Evolutionary conservation across 345 rosid genomes (phyloP), one percentile per base, ranked within the genome.

Genomic region (Combretum micranthum): DNA sequence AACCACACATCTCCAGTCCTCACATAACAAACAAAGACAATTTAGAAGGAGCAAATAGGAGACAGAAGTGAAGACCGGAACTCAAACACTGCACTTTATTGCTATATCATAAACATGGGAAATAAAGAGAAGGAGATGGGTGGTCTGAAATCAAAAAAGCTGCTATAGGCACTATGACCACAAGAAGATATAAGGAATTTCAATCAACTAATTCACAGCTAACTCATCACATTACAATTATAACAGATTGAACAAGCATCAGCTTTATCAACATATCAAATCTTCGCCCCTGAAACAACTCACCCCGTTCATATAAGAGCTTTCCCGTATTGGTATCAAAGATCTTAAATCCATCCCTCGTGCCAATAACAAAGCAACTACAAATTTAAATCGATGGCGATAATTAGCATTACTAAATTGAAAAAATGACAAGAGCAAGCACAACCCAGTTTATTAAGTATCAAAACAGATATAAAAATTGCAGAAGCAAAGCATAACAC

Each of bases 301-400:
- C 53, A 71, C 90, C 85, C 75, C 86, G 77, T 72, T 88, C 92
- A 69, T 91, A 91, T 50, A 87, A 81, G 75, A 88, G 92, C 64
- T 87, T 81, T 43, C 95, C 90, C 2, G 90, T 80, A 42, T 71
- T 81, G 39, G 96, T 80, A 74, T 91, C 92, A 74, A 75, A 84
- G 43, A 88, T 72, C 74, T 75, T 84, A 75, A 91, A 80, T 19
- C 95, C 84, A 64, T 86, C 83, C 59, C 73, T 80, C 26, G 85
- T 81, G 65, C 88, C 81, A 16, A 90, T 58, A 22, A 89, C 87
- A 61, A 90, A 85, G 42, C 82, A 89, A 77, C 96, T 87, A 62
- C 59, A 50, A 64, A 54, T 16, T 56, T 21, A 44, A 44, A 50
- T 11, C 7, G n/a, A 49, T 14, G 52, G 22, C 15, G 13, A 62